Conservation (phyloP, 768 basidiomycete genomes). For the Pilatotrama ljubarskyi region DNA sequence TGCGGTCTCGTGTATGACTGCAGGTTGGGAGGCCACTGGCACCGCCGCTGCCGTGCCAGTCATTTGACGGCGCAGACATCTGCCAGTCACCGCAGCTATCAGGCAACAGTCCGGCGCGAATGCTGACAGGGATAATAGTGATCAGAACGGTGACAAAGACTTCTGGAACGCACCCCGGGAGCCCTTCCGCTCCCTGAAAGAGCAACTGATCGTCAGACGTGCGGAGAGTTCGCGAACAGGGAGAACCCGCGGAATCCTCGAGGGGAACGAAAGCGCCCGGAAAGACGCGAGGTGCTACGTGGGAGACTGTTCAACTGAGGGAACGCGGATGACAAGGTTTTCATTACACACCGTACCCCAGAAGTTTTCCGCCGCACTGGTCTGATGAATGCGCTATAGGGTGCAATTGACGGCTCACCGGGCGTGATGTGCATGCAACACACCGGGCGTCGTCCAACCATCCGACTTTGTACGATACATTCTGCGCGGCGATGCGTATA, state of each 20-base stretch:
- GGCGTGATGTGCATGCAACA: background rate
- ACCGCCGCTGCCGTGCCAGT: background rate
- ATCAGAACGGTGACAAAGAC: conserved; percentile 13
- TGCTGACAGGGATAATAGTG: background rate
- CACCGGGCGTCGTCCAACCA: background rate
- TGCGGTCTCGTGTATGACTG: background rate
- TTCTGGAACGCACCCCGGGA: conserved; percentile 12
- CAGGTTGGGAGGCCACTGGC: background rate
- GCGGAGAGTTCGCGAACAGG: conserved; percentile 19
- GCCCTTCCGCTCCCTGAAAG: background rate
- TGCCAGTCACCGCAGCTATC: conserved; percentile 17
- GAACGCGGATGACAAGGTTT: conserved; percentile 19
- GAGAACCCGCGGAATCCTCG: conserved; percentile 19
- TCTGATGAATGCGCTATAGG: conserved; percentile 10
- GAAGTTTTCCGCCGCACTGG: conserved; percentile 17
- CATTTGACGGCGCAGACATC: conserved; percentile 12
- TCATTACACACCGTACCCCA: conserved; percentile 21
- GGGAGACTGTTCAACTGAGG: conserved; percentile 3
- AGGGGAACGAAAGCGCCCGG: conserved; percentile 9
- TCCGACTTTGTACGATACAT: background rate
- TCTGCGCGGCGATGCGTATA: background rate
- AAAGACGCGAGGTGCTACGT: conserved; percentile 2
- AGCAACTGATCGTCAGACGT: conserved; percentile 14
- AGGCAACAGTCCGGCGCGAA: background rate
- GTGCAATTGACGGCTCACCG: conserved; percentile 5